Evolutionary conservation across 352 stramenopile genomes (phyloP), one percentile per base, ranked within the genome.

Genomic region (Phytophthora foliorum): DNA sequence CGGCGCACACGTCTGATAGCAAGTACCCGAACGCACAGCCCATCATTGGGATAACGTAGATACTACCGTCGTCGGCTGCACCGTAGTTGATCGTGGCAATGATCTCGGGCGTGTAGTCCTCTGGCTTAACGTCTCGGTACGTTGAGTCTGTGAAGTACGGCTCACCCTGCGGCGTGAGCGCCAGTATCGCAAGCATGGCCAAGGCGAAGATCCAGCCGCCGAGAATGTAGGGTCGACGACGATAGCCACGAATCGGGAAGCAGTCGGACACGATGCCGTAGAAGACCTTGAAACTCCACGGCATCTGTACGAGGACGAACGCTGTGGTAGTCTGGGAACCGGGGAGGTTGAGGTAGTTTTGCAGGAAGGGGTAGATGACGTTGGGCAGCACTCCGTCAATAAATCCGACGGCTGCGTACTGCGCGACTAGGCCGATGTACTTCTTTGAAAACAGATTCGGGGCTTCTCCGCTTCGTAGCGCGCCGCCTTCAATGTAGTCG

Each of bases 241-340:
- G 73, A 34, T 84, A 89, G 6, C 82, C 82, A n/a, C 62, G 70
- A 39, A 91, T 80, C 19, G 83, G 83, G 21, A 84, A 86, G 51
- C 77, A 86, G 69, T 91, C 83, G 9, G 80, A 84, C 10, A 91
- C 2, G 31, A 91, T 81, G 27, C 80, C 80, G 56, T 82, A 74
- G 52, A 90, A 83, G 0, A 89, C 69, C 57, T 89, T 90, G 45
- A 90, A 89, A 41, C 74, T 87, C 77, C 80, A 90, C 6, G 77
- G 79, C 44, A 90, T 71, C 31, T 81, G 72, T 14, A 90, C 75
- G n/a, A 88, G 76, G 16, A 78, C 69, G 34, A 64, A 63, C 1
- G 75, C 81, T n/a, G 81, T 77, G 31, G 81, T 78, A 5, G 78
- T 82, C 31, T 79, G 69, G 10, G 76, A 76, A 21, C 75, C 81